Percentiles rank a stretch among this genome's conserved stretches.
Evolutionary conservation across 2,329 filamentous ascomycete genomes (phyloP).

Genomic region (Dryadomyces sulphureus): DNA sequence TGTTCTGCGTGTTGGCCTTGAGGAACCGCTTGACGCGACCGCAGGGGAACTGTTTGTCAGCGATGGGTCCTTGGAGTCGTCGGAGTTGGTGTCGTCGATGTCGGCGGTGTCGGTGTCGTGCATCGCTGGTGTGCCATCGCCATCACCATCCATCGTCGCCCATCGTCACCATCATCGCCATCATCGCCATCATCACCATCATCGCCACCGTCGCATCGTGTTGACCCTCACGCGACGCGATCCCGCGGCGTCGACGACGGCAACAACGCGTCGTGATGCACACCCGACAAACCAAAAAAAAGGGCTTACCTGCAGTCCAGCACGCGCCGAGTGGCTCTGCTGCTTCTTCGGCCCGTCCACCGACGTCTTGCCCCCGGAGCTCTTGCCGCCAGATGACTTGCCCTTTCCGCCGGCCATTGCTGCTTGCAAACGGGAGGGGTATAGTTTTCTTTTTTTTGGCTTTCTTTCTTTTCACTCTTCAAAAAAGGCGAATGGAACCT

Average conservation of each 20-base stretch:
- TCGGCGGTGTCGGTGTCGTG: background rate
- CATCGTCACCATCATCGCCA: no score
- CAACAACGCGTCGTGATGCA: no score
- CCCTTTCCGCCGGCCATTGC: slow-evolving; percentile 79
- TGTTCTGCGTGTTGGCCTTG: slow-evolving; percentile 98
- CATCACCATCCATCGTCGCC: no score
- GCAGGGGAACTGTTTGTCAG: slow-evolving; percentile 86
- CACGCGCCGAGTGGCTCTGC: slow-evolving; percentile 90
- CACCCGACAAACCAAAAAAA: no score
- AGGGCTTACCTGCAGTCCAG: slow-evolving; percentile 77
- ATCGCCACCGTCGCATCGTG: no score
- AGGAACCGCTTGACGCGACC: slow-evolving; percentile 99
- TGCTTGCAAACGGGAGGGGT: background rate
- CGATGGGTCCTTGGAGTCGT: background rate
- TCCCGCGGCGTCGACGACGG: no score
- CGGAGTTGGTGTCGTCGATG: background rate
- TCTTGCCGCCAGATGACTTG: slow-evolving; percentile 84
- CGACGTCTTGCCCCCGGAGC: slow-evolving; percentile 59
- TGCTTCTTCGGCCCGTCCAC: slow-evolving; percentile 65
- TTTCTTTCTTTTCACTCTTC: no score
- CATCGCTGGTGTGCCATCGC: no score
- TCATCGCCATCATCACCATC: no score
- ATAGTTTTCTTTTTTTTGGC: no score
- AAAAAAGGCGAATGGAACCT: no score
- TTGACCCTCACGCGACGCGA: no score